Conservation (phyloP, 2,329 filamentous ascomycete genomes). For the Claviceps pusilla region DNA sequence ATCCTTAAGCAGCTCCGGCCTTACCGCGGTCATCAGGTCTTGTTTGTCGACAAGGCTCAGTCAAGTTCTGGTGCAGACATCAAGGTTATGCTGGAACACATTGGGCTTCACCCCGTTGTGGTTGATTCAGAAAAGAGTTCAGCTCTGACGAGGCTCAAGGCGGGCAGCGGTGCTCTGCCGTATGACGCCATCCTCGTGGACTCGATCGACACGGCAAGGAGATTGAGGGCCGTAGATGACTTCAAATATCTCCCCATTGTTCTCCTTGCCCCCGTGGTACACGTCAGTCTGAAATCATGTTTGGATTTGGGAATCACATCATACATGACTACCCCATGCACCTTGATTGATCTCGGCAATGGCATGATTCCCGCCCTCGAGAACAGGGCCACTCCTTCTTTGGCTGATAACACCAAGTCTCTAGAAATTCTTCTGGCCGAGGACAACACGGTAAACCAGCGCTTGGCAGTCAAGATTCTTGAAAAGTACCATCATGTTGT, state of each 20-base stretch:
- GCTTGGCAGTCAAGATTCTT: conserved; percentile 87
- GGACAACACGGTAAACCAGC: conserved; percentile 95
- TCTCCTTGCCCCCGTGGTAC: conserved; percentile 72
- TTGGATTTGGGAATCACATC: conserved; percentile 94
- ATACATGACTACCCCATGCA: conserved; percentile 95
- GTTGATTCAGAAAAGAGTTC: conserved; percentile 63
- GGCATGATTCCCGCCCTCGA: conserved; percentile 92
- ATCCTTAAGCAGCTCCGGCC: conserved; percentile 74
- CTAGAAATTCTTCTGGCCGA: conserved; percentile 92
- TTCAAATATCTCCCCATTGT: conserved; percentile 98
- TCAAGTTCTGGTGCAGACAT: conserved; percentile 67
- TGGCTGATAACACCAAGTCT: conserved; percentile 86
- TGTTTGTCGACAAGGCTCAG: conserved; percentile 86
- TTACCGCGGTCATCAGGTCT: conserved; percentile 83
- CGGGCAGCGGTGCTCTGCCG: conserved; percentile 40
- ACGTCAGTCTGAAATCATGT: conserved; percentile 84
- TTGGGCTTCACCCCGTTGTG: conserved; percentile 70
- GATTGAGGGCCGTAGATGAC: conserved; percentile 72
- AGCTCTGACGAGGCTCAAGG: conserved; percentile 37
- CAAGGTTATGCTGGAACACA: conserved; percentile 57
- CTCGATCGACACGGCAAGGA: conserved; percentile 77
- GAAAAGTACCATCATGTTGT: conserved; percentile 92
- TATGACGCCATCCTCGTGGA: conserved; percentile 96
- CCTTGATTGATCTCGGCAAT: conserved; percentile 86
- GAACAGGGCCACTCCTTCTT: conserved; percentile 76